Evolutionary conservation across 495 filamentous ascomycete species (phyloP).

Genomic region (Penicillium steckii): DNA sequence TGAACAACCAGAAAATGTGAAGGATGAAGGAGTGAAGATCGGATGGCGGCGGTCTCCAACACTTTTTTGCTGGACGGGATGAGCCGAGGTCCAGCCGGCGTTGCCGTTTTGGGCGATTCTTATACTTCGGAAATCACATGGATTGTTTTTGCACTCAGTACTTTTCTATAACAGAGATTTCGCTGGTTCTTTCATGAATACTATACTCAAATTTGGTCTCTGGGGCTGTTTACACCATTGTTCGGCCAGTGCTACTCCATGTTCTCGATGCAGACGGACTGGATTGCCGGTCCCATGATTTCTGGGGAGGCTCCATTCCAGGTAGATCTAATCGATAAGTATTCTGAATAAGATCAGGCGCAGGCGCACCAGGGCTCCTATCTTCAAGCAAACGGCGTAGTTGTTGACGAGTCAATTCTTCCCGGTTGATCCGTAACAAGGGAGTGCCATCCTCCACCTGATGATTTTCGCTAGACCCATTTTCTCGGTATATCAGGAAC

Average conservation of each 20-base stretch:
- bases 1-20: background rate
- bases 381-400: constrained; percentile 31
- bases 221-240: background rate
- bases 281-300: background rate
- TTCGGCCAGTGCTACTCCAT: constrained; percentile 6
- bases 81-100: constrained; percentile 20
- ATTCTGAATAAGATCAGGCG: constrained; percentile 25
- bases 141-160: background rate
- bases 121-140: background rate
- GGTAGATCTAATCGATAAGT: constrained; percentile 36
- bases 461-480: constrained; percentile 2
- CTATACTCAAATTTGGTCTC: background rate
- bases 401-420: constrained; percentile 39
- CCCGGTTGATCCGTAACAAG: constrained; percentile 26
- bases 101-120: background rate
- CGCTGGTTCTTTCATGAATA: background rate
- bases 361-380: constrained; percentile 14
- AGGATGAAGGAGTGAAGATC: background rate
- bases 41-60: constrained; percentile 13
- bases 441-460: constrained; percentile 15
- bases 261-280: background rate
- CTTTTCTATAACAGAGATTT: background rate
- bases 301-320: constrained; percentile 10
- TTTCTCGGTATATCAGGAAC: constrained; percentile 23
- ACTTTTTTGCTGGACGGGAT: constrained; percentile 13